These are phyloP conservation scores for Tubosaeta sp. DNA, from an alignment of 768 basidiomycete genomes.

Conservation along the genomic window DNA sequence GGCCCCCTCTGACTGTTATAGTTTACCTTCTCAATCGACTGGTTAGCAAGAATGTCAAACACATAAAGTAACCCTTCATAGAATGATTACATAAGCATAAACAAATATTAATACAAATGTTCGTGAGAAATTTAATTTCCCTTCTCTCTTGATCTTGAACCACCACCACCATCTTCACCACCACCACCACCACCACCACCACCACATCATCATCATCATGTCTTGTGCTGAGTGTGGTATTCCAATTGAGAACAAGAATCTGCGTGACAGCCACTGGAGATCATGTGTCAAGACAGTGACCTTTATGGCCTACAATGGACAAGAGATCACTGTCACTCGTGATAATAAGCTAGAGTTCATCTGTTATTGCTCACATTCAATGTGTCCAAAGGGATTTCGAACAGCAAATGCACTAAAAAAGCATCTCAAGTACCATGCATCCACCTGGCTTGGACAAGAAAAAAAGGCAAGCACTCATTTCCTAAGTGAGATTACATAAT, in stretches of 20 bases:
- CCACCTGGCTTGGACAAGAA: not conserved
- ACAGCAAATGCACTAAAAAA: not conserved
- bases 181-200: too few relatives aligned
- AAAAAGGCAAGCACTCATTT: not conserved
- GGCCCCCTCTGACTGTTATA: too few relatives aligned
- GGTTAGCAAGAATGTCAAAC: too few relatives aligned
- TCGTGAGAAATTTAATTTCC: too few relatives aligned
- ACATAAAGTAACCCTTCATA: too few relatives aligned
- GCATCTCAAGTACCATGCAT: not conserved
- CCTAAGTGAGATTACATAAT: not conserved
- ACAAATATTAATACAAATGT: too few relatives aligned
- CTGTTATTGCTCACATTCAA: not conserved
- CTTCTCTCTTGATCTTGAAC: not conserved
- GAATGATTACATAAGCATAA: too few relatives aligned
- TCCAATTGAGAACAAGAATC: not conserved
- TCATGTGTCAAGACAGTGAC: not conserved
- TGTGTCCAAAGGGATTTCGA: not conserved
- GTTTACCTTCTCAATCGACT: too few relatives aligned
- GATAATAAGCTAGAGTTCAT: not conserved
- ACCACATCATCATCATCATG: too few relatives aligned
- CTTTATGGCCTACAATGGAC: not conserved
- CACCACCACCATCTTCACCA: too few relatives aligned
- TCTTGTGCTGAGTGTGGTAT: not conserved
- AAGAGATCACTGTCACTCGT: not conserved
- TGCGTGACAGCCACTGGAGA: not conserved